Evolutionary conservation across 352 stramenopile genomes (phyloP).

Genomic region (Globisporangium solare): DNA sequence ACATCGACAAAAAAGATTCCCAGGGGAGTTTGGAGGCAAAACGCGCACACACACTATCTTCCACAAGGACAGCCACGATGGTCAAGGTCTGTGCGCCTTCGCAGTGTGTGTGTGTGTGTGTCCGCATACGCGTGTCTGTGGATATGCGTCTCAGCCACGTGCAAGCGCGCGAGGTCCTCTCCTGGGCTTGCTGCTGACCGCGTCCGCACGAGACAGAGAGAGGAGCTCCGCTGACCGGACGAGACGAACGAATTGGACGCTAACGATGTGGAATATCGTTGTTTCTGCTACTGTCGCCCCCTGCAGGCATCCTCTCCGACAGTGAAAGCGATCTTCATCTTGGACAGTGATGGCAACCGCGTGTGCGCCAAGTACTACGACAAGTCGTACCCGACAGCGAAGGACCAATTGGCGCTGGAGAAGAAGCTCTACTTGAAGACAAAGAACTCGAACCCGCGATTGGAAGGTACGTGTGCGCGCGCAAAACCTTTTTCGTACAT

Average conservation of each 20-base stretch:
- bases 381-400: conserved; percentile 81
- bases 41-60: not conserved
- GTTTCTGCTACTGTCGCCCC: not conserved
- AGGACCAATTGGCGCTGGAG: conserved; percentile 85
- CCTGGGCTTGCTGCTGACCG: too few species aligned
- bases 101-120: conserved; percentile 5
- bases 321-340: conserved; percentile 86
- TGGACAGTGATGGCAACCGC: conserved; percentile 86
- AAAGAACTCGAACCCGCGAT: conserved; percentile 82
- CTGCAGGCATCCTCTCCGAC: conserved; percentile 57
- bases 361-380: conserved; percentile 92
- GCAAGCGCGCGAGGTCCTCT: too few species aligned
- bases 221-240: too few species aligned
- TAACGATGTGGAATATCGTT: not conserved
- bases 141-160: too few species aligned
- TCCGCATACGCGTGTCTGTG: not conserved
- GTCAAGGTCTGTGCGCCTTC: conserved; percentile 47
- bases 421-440: conserved; percentile 90
- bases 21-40: conserved; percentile 4
- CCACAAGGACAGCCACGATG: conserved; percentile 23
- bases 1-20: conserved; percentile 31
- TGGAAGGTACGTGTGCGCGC: conserved; percentile 51
- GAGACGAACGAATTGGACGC: too few species aligned
- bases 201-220: too few species aligned
- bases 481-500: too few species aligned